A percentile compares a stretch with the other conserved stretches of the same genome.
Evolutionary conservation across 257 asterid genomes (phyloP).

Genomic region (Ajuga chamaepitys): DNA sequence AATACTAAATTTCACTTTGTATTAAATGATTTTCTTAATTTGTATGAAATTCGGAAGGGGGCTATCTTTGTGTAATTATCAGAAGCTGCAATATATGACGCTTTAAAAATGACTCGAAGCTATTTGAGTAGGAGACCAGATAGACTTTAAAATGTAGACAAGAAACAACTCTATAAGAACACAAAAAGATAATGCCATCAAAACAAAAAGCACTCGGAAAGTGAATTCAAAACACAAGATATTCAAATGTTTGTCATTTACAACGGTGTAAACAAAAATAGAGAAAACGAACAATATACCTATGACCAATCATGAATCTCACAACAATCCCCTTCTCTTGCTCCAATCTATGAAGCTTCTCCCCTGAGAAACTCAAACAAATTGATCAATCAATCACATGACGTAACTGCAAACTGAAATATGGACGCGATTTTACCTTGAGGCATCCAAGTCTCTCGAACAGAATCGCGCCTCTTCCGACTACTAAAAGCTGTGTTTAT

Average conservation of each 20-base stretch:
- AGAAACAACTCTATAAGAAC: background rate
- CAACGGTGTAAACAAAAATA: too few species aligned
- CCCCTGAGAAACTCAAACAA: slow-evolving; percentile 38
- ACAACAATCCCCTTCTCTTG: slow-evolving; percentile 82
- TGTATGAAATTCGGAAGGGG: too few species aligned
- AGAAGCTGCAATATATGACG: background rate
- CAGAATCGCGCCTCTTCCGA: slow-evolving; percentile 84
- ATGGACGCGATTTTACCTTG: slow-evolving; percentile 42
- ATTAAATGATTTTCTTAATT: too few species aligned
- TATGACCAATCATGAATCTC: slow-evolving; percentile 93
- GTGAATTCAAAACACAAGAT: background rate
- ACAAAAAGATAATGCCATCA: background rate
- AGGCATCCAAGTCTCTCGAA: slow-evolving; percentile 96
- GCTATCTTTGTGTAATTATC: too few species aligned
- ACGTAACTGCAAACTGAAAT: background rate
- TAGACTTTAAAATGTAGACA: background rate
- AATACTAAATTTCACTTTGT: too few species aligned
- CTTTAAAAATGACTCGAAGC: background rate
- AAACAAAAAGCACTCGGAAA: background rate
- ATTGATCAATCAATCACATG: background rate
- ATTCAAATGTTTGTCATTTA: too few species aligned
- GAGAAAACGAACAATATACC: slow-evolving; percentile 33
- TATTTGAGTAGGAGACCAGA: background rate
- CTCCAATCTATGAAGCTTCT: slow-evolving; percentile 64
- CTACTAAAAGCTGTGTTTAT: slow-evolving; percentile 96